phyloP scores from a whole-genome alignment of 495 filamentous ascomycete genomes.

The Antarctomyces pellizariae region DNA sequence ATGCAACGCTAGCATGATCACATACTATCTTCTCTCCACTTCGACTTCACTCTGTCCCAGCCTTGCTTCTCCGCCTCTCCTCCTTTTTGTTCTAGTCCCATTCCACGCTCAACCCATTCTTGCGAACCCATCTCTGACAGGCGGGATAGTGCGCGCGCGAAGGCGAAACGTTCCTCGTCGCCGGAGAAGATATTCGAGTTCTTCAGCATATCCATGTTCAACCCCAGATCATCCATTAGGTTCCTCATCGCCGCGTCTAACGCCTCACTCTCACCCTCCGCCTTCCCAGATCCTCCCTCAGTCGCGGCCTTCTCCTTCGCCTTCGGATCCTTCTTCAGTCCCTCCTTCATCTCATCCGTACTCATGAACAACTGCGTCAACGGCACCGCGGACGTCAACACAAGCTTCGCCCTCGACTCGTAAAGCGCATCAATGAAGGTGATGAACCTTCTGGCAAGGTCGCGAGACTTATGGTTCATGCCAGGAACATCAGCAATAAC shows the following conservation, averaged over 20 bases:
- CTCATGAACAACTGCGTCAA: constrained; percentile 73
- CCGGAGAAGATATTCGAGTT: constrained; percentile 74
- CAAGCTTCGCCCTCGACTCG: constrained; percentile 69
- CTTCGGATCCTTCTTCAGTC: constrained; percentile 18
- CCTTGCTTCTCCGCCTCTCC: constrained; percentile 36
- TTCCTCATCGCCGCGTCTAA: constrained; percentile 64
- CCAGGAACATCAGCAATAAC: constrained; percentile 77
- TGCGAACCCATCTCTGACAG: constrained; percentile 81
- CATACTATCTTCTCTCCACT: constrained; percentile 55
- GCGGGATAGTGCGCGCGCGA: constrained; percentile 67
- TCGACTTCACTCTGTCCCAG: constrained; percentile 40
- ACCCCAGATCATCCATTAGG: constrained; percentile 82
- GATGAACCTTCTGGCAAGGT: constrained; percentile 81
- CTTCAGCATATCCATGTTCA: constrained; percentile 69
- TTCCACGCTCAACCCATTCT: constrained; percentile 80
- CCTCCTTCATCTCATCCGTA: constrained; percentile 42
- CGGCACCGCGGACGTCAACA: constrained; percentile 71
- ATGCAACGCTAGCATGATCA: no score
- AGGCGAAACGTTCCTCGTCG: constrained; percentile 92
- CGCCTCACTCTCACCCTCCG: constrained; percentile 25
- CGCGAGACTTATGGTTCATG: constrained; percentile 70
- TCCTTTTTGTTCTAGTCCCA: constrained; percentile 35
- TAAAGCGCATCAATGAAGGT: constrained; percentile 95
- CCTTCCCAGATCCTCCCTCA: no score
- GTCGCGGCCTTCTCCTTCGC: constrained; percentile 15